Base-by-base conservation (phyloP, 179 eudicot species). In the Drosera spatulata region DNA sequence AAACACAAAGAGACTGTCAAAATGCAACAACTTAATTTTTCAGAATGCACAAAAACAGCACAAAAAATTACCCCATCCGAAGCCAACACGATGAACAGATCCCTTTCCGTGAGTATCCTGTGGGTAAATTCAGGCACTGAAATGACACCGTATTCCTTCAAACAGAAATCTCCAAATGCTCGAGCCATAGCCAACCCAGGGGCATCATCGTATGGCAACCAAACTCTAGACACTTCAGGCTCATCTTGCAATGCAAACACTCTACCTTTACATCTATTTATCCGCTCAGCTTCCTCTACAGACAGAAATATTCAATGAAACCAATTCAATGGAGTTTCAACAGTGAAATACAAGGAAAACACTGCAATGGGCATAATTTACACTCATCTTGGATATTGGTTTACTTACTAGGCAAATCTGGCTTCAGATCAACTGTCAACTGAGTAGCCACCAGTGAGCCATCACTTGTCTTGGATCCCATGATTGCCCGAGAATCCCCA, bases 151-250 rank as follows among this genome's bases (percentile, higher is more conserved):
- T 86, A 93, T 48, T 89, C 95, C 80, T 93, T 93, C 68, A 93
- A 69, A 70, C 99, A 93, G 59, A 89, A 93, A 64, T 93, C 99
- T 41, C 99, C 99, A 73, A 93, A 93, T 63, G 99, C 99, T 58
- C 99, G 87, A 42, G 99, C 99, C 99, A 93, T 93, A 66, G 99
- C 99, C 68, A 93, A 71, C 59, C 99, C 97, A 68, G 99, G 99
- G 60, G 99, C 99, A 79, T 93, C 90, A 71, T 88, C 99, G 76
- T 79, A 93, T 38, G 99, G 99, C 51, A 93, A 70, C 96, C 99
- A 93, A 75, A 93, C 99, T 66, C 99, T 81, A 55, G 77, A 79
- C 67, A 93, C 99, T 72, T 93, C 99, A 61, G 99, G 99, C 70
- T 93, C 99, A 73, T 93, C 99, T 81, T 89, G 90, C 74, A 93